Evolutionary conservation across 2,329 filamentous ascomycete species (phyloP).

Genomic region (Thielaviopsis euricoi): DNA sequence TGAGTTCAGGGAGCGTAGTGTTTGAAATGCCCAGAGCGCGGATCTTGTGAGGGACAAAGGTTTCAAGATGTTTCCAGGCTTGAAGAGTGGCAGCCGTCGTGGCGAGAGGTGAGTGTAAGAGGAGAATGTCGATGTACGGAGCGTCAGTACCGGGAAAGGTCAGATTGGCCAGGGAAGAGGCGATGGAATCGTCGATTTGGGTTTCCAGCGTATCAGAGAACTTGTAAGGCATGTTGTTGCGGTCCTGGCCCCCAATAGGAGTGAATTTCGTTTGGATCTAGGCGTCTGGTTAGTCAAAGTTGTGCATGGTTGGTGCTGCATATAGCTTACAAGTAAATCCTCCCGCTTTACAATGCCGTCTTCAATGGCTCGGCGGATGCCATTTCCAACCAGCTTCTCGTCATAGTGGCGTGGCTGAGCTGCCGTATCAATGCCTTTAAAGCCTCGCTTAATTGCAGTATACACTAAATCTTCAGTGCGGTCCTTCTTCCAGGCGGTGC

Average conservation of each 20-base stretch:
- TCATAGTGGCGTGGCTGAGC: conserved; percentile 66
- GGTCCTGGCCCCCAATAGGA: conserved; percentile 43
- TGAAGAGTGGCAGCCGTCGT: conserved; percentile 33
- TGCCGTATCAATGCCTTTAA: conserved; percentile 60
- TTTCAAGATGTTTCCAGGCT: conserved; percentile 50
- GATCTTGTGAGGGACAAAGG: conserved; percentile 47
- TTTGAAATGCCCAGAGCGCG: conserved; percentile 63
- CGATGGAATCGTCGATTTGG: conserved; percentile 51
- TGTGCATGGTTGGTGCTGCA: conserved; percentile 9
- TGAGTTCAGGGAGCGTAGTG: conserved; percentile 39
- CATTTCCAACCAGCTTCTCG: conserved; percentile 53
- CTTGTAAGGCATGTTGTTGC: conserved; percentile 45
- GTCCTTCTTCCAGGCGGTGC: conserved; percentile 75
- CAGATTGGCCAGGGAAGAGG: conserved; percentile 49
- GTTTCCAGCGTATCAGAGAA: conserved; percentile 37
- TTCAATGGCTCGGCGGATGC: conserved; percentile 42
- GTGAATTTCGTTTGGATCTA: conserved; percentile 78
- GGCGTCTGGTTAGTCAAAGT: not conserved
- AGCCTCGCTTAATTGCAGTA: conserved; percentile 50
- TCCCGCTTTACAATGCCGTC: conserved; percentile 22
- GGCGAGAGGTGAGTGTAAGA: conserved; percentile 49
- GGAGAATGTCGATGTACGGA: conserved; percentile 50
- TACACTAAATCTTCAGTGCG: conserved; percentile 50
- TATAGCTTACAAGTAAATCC: conserved; percentile 40
- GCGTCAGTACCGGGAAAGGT: conserved; percentile 20